Conservation (phyloP, 805 yeast genomes). For the Danielozyma ontarioensis region DNA sequence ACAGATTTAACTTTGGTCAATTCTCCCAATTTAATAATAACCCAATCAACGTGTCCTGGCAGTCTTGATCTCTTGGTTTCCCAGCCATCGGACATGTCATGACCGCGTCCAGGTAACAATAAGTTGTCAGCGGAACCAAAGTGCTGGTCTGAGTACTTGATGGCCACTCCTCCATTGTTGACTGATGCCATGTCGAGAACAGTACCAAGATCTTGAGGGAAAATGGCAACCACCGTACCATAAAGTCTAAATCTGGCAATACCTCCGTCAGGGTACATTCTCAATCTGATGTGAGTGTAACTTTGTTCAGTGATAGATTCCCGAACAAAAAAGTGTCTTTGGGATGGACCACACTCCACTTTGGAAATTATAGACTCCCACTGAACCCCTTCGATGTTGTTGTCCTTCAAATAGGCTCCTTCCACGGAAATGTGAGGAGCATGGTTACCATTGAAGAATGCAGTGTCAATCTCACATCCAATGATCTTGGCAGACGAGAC, state of each 20-base stretch:
- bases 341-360: slow-evolving; percentile 84
- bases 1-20: slow-evolving; percentile 51
- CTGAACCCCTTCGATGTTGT: slow-evolving; percentile 22
- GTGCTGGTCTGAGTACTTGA: slow-evolving; percentile 83
- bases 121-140: slow-evolving; percentile 90
- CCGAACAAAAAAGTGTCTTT: slow-evolving; percentile 76
- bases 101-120: slow-evolving; percentile 89
- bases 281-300: slow-evolving; percentile 76
- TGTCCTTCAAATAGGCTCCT: slow-evolving; percentile 43
- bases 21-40: slow-evolving; percentile 72
- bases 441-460: slow-evolving; percentile 91
- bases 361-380: slow-evolving; percentile 75
- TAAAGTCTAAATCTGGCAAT: slow-evolving; percentile 90
- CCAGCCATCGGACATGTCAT: slow-evolving; percentile 98
- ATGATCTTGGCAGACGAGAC: slow-evolving; percentile 73
- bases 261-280: slow-evolving; percentile 98
- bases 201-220: slow-evolving; percentile 42
- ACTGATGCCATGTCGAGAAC: slow-evolving; percentile 76
- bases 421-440: slow-evolving; percentile 90
- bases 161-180: slow-evolving; percentile 83
- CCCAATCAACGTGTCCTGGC: slow-evolving; percentile 90
- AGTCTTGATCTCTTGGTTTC: slow-evolving; percentile 87
- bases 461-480: slow-evolving; percentile 90
- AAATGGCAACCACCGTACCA: slow-evolving; percentile 76
- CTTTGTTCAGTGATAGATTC: slow-evolving; percentile 49